Conservation (phyloP, 768 basidiomycete genomes). For the Cyclocybe cylindracea region DNA sequence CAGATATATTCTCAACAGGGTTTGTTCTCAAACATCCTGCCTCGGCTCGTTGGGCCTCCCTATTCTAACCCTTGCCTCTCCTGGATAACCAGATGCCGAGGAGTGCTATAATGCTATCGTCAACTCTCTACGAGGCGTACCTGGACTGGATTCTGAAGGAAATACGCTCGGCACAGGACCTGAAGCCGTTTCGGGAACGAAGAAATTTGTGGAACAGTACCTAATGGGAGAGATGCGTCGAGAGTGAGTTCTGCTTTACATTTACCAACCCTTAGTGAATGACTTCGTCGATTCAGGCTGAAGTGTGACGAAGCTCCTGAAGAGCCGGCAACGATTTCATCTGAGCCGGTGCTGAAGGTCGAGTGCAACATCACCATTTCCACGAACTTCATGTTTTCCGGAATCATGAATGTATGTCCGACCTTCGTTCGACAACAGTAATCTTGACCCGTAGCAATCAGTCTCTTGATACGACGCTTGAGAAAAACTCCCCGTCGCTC, state of each 20-base stretch:
- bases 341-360: constrained; percentile 82
- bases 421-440: not conserved
- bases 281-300: constrained; percentile 46
- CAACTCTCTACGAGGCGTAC: constrained; percentile 70
- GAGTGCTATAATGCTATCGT: constrained; percentile 85
- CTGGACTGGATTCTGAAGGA: constrained; percentile 42
- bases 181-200: constrained; percentile 29
- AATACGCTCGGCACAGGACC: constrained; percentile 26
- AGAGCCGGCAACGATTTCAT: constrained; percentile 62
- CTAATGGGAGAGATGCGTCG: constrained; percentile 78
- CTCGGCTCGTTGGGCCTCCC: not conserved
- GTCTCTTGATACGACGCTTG: constrained; percentile 85
- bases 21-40: constrained; percentile 29
- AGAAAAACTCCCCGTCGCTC: constrained; percentile 80
- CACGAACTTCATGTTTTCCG: constrained; percentile 88
- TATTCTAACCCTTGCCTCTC: not conserved
- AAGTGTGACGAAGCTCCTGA: constrained; percentile 82
- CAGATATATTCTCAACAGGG: constrained; percentile 78
- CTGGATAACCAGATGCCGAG: constrained; percentile 65
- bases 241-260: constrained; percentile 41
- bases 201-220: constrained; percentile 78
- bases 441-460: constrained; percentile 26
- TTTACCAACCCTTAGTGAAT: not conserved
- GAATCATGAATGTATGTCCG: constrained; percentile 71
- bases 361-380: constrained; percentile 87